Evolutionary conservation across 306 rosid species (phyloP), one percentile per base, ranked within the genome.

Genomic region (Cucumis melo): DNA sequence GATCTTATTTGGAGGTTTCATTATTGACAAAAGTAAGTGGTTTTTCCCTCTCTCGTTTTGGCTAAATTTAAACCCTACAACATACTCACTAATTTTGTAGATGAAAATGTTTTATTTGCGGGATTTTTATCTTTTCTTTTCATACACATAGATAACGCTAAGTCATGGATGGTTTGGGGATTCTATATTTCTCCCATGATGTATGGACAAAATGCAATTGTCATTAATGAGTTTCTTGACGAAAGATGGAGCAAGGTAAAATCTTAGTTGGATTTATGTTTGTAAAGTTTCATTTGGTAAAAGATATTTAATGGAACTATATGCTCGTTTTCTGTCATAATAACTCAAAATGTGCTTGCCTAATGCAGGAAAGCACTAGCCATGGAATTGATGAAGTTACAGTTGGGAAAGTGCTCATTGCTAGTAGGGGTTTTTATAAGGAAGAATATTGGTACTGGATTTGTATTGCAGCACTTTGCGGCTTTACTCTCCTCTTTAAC

Each of bases 181-280:
- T 93, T 85, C 32, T 93, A 93, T 71, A 21, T 39, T n/a, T 89
- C 93, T 58, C 98, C 98, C 16, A 88, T 93, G 93, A 93, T 91
- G 97, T 93, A 93, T 65, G 98, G 97, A 82, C 91, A 87, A 55
- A 93, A 89, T 73, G 95, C 98, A 10, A 93, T 93, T 59, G 86
- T 80, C 87, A 88, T 88, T 74, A 91, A 91, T 51, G 98, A 93
- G 78, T 93, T 93, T 80, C 91, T 93, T 0, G 98, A 93, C 75
- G 65, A 88, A 77, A 91, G 98, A 87, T 93, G 98, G 98, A 84
- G 87, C 41, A 39, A 73, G 39, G 97, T 94, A 83, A 84, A 85
- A 60, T 77, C 78, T 66, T 39, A 10, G 32, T 64, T 4, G 7
- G 16, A 56, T 32, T 39, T n/a, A 4, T 58, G 65, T 32, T 34